Evolutionary conservation across 2,329 filamentous ascomycete species (phyloP), one percentile per base, ranked within the genome.

Genomic region (Fusarium ambrosium): DNA sequence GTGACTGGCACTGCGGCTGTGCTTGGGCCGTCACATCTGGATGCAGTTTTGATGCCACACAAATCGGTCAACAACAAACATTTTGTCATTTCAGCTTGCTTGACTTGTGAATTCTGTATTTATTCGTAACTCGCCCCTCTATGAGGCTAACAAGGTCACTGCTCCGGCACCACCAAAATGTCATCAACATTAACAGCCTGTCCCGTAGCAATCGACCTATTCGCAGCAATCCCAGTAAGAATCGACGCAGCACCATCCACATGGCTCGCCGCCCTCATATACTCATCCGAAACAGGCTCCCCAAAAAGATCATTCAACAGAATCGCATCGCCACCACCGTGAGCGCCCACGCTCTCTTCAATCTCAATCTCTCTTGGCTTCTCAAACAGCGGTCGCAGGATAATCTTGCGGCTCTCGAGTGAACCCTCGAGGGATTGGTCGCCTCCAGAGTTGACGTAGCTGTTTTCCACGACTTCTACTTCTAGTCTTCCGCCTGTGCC

Each of bases 391-490:
- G 86, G 88, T 63, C 89, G 81, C 29, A 92, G 76, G 7, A 87
- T 79, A 34, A 91, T 85, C 3, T 83, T 84, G 53, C 85, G 83
- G 55, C 79, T 83, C 76, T 90, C 88, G 10, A 90, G 80, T 0
- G 86, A 86, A 0, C 89, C 89, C 74, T 91, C 88, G 0, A 84
- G 78, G 2, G 86, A 84, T 78, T 91, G 89, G 34, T 90, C 88
- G 0, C 89, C 89, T 0, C 89, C 89, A 2, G 89, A 88, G 78
- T 90, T 91, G 43, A 90, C 88, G 73, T 92, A 92, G 73, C 87
- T 89, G 68, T 89, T 89, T 80, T 92, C 90, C 0, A 92, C 88
- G 0, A 92, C 88, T 75, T 92, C 89, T 66, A 91, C 84, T 80
- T 92, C 90, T 3, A 92, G 78, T 0, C 90, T 82, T 0, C 90